Base-by-base conservation (phyloP, 352 stramenopile genomes). In the Pythium brassicae region DNA sequence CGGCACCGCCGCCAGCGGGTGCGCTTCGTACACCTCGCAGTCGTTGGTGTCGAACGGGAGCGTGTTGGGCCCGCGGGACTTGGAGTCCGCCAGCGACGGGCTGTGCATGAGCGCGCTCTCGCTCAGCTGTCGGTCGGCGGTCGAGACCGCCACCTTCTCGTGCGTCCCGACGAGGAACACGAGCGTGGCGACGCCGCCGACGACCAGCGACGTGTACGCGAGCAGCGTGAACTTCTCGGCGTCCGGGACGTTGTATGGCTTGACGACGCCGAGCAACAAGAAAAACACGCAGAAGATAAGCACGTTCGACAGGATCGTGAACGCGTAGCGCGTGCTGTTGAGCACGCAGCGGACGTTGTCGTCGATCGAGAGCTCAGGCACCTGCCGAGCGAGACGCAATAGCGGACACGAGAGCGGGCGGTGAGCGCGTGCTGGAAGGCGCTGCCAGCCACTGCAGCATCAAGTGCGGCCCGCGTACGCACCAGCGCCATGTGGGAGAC, bases 401-500 rank as follows among this genome's bases (percentile, higher is more conserved):
- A 43, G 12, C 15, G n/a, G 6, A 45, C 19, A 46, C 20, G 22
- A 32, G 40, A 25, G 56, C 5, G 47, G 27, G 34, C 17, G 25
- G 11, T 11, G 42, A 48, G 42, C n/a, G n/a, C n/a, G n/a, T n/a
- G n/a, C n/a, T n/a, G n/a, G n/a, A n/a, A n/a, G n/a, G n/a, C n/a
- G n/a, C n/a, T n/a, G n/a, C n/a, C n/a, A n/a, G n/a, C n/a, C n/a
- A n/a, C n/a, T n/a, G n/a, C n/a, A n/a, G n/a, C n/a, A n/a, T n/a
- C n/a, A n/a, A n/a, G n/a, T n/a, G n/a, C n/a, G n/a, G n/a, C n/a
- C 32, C 22, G 14, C 25, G 9, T 45, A 57, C 56, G 17, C 55
- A 87, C 85, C 83, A 94, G 73, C 15, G 85, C 82, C 85, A 94
- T 94, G 64, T 94, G 85, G 0, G 80, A 90, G 10, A 94, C 85